Evolutionary conservation across 1,284 basidiomycete genomes (phyloP).

Genomic region (Polyporus tsugae): DNA sequence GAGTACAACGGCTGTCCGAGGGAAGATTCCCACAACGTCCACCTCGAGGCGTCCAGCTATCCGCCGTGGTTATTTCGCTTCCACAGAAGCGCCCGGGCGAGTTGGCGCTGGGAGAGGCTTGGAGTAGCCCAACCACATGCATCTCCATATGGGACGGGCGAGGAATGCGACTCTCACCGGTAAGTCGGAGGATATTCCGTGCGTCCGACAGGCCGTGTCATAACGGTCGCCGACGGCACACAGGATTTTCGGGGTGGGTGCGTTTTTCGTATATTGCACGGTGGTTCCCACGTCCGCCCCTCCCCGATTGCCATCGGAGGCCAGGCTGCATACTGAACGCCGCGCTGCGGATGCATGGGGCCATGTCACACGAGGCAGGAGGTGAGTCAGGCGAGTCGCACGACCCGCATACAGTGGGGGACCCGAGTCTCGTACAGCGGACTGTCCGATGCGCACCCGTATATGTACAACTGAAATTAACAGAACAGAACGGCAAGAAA

Average conservation of each 20-base stretch:
- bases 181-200: neutral
- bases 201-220: neutral
- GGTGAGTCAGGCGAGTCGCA: neutral
- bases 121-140: neutral
- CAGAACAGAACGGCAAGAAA: constrained; percentile 19
- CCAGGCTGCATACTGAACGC: constrained; percentile 4
- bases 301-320: constrained; percentile 5
- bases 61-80: constrained; percentile 8
- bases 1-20: neutral
- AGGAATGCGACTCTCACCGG: neutral
- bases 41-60: constrained; percentile 2
- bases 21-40: constrained; percentile 8
- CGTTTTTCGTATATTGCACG: neutral
- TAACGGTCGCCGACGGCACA: neutral
- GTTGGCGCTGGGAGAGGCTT: neutral
- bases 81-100: neutral
- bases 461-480: constrained; percentile 15
- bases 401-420: neutral
- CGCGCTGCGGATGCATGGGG: constrained; percentile 4
- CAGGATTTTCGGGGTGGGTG: neutral
- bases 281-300: neutral
- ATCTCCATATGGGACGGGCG: neutral
- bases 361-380: constrained; percentile 11
- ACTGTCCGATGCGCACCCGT: neutral
- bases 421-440: constrained; percentile 9